Base-by-base conservation (phyloP, 2,329 filamentous ascomycete genomes). In the Aspergillus hiratsukae region DNA sequence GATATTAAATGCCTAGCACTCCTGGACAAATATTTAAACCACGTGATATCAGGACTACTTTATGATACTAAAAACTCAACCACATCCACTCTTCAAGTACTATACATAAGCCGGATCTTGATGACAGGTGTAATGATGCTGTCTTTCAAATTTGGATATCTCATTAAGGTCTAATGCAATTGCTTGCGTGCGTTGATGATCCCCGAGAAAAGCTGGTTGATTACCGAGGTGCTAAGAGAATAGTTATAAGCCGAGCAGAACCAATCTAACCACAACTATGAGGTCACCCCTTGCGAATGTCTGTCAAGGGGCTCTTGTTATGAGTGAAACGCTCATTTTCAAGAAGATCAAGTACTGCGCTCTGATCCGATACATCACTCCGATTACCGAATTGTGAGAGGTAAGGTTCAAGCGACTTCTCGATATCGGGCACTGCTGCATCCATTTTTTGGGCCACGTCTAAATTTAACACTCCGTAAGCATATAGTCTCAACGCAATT, bases 361-460 rank as follows among this genome's bases (percentile, higher is more conserved):
- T 64, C 19, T 64, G 57, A 19, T 60, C 54, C 5, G 65, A 65
- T 48, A 62, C 66, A 50, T 71, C 69, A 48, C 71, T 61, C 51
- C 69, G 72, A 53, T 72, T 70, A 50, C 76, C 76, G 58, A 78
- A 78, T 28, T 71, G 69, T 11, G 69, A 66, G 49, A 79, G 64
- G 53, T 78, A 70, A 35, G 70, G 64, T 35, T 74, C 70, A 31
- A 79, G 69, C 19, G 67, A 63, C 55, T 75, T 69, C 58, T 78
- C 71, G 31, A 77, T 61, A n/a, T 73, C 68, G 11, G 66, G 57
- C 45, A 71, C 61, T 40, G 69, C 61, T 43, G 67, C 61, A 57
- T 78, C 76, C 71, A 79, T 75, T 10, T 68, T 64, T 54, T 72
- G 70, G 48, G 65, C 68, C 48, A 76, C 73, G 61, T 76, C 76